Evolutionary conservation across 768 basidiomycete genomes (phyloP), one percentile per base, ranked within the genome.

Genomic region (Coprinellus micaceus): DNA sequence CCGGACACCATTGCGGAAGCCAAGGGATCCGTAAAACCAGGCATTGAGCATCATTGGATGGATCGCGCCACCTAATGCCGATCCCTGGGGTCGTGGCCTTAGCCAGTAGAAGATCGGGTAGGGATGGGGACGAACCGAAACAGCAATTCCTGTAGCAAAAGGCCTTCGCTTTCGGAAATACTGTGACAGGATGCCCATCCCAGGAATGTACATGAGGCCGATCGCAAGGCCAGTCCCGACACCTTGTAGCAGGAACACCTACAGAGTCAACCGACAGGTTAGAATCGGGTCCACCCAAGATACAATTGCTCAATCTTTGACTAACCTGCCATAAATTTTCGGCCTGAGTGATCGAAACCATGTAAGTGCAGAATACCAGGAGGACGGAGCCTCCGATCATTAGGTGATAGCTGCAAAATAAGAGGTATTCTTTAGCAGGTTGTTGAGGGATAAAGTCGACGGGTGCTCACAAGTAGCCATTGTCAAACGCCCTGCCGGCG

Each of bases 21-120:
- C 82, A 15, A 78, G 69, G 2, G 60, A 61, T 3, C 77, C 75
- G 54, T 78, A 67, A 56, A 80, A 77, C 57, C 75, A 67, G 37
- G 77, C 72, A 63, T 88, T 87, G 21, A 89, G 70, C 72, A 86
- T 77, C 61, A 86, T 83, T 2, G 84, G 82, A 56, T 85, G 83
- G 9, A 87, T 62, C 22, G 81, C 74, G 11, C 82, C 84, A 2
- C 86, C 86, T 13, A 84, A 64, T 17, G 79, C 82, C n/a, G 83
- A 75, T 5, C 77, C 76, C 75, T 77, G 13, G 33, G 57, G n/a
- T n/a, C 52, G 58, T n/a, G 33, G 13, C 13, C 26, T 11, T 56
- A 25, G 53, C n/a, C n/a, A n/a, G n/a, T n/a, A n/a, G n/a, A n/a
- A n/a, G n/a, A n/a, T n/a, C n/a, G n/a, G n/a, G n/a, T n/a, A n/a